Conservation (phyloP, 768 basidiomycete species). For the Mycena sanguinolenta region DNA sequence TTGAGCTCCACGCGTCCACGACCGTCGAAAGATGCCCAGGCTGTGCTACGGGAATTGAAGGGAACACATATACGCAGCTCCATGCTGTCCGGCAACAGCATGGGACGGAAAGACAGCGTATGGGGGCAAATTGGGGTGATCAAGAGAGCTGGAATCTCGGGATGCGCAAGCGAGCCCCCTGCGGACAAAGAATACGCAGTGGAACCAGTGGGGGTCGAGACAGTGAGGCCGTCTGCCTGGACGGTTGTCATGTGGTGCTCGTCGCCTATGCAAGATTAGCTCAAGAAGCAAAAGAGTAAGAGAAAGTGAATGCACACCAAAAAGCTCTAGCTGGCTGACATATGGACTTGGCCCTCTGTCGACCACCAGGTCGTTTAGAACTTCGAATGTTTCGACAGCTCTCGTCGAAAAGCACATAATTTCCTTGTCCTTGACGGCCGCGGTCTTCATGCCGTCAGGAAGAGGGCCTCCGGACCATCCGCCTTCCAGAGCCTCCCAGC, state of each 20-base stretch:
- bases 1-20: constrained; percentile 95
- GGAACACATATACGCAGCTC: constrained; percentile 99
- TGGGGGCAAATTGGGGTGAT: constrained; percentile 99
- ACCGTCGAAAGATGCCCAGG: constrained; percentile 99
- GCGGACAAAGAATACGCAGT: constrained; percentile 99
- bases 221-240: constrained; percentile 95
- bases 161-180: constrained; percentile 97
- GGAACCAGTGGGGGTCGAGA: constrained; percentile 97
- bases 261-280: constrained; percentile 72
- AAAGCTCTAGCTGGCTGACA: constrained; percentile 94
- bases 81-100: constrained; percentile 99
- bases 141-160: constrained; percentile 95
- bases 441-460: constrained; percentile 58
- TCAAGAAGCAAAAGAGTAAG: constrained; percentile 10
- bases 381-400: constrained; percentile 96
- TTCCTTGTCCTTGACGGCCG: constrained; percentile 86
- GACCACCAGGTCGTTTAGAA: constrained; percentile 95
- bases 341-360: constrained; percentile 98
- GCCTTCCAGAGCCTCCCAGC: constrained; percentile 97
- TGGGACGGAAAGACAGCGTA: constrained; percentile 97
- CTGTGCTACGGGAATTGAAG: constrained; percentile 97
- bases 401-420: constrained; percentile 98
- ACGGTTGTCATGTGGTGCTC: constrained; percentile 99
- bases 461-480: constrained; percentile 67
- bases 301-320: constrained; percentile 71